Evolutionary conservation across 2,329 filamentous ascomycete species (phyloP).

Genomic region (Tolypocladium nubicola): DNA sequence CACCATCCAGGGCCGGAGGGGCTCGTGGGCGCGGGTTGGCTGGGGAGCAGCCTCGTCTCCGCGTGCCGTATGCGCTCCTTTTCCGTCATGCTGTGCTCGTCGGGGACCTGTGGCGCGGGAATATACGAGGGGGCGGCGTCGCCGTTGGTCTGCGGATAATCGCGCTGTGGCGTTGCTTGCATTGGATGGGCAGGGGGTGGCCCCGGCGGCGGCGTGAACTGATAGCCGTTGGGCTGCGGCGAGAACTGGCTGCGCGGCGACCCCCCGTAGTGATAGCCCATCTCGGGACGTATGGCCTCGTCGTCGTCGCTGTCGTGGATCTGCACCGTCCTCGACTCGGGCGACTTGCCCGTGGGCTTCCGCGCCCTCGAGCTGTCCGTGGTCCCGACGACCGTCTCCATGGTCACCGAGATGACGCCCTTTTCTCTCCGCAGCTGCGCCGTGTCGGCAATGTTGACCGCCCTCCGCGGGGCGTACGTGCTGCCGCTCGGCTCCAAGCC

Average conservation of each 20-base stretch:
- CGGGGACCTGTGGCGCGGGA: slow-evolving; percentile 47
- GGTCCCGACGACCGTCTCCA: slow-evolving; percentile 82
- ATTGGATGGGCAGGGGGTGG: slow-evolving; percentile 5
- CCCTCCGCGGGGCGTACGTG: slow-evolving; percentile 19
- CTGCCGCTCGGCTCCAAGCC: slow-evolving; percentile 14
- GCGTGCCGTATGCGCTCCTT: slow-evolving; percentile 72
- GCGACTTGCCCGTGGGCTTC: slow-evolving; percentile 13
- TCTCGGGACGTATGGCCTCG: slow-evolving; percentile 13
- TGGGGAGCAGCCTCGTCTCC: slow-evolving; percentile 72
- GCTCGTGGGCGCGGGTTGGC: slow-evolving; percentile 44
- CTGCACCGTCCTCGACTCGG: slow-evolving; percentile 15
- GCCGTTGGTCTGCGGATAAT: slow-evolving; percentile 7
- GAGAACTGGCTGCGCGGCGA: background rate
- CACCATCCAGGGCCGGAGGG: slow-evolving; percentile 33
- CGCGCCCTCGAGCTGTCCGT: slow-evolving; percentile 52
- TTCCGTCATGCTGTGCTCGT: slow-evolving; percentile 59
- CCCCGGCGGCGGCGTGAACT: slow-evolving; percentile 1
- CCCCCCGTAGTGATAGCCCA: slow-evolving; percentile 1
- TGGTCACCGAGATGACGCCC: slow-evolving; percentile 76
- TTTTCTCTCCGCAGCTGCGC: slow-evolving; percentile 79
- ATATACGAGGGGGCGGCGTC: slow-evolving; percentile 35
- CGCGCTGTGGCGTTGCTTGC: background rate
- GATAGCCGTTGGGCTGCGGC: slow-evolving; percentile 22
- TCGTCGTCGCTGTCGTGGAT: slow-evolving; percentile 21
- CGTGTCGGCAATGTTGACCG: slow-evolving; percentile 71